Evolutionary conservation across 2,329 filamentous ascomycete species (phyloP).

Genomic region (Hymenoscyphus occultus): DNA sequence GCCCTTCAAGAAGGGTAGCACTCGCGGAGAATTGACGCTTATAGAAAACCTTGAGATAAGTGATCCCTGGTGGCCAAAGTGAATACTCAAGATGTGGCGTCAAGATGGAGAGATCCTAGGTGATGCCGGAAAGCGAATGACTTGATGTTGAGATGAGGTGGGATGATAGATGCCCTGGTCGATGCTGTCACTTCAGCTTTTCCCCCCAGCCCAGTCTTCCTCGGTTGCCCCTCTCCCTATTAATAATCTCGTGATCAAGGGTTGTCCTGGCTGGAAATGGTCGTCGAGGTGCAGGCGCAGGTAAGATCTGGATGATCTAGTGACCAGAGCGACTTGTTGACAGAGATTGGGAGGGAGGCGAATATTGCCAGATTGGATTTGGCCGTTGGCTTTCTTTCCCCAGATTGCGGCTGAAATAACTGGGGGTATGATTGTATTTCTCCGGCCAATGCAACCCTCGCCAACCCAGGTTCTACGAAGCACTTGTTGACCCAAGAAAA

Average conservation of each 20-base stretch:
- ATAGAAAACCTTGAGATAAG: not conserved
- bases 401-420: conserved; percentile 5
- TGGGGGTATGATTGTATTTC: not conserved
- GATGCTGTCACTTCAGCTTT: not conserved
- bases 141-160: conserved; percentile 4
- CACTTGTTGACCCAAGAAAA: not conserved
- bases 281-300: conserved; percentile 1
- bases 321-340: not conserved
- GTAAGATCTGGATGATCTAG: not conserved
- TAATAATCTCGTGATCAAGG: not conserved
- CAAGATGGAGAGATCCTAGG: conserved; percentile 3
- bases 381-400: not conserved
- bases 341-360: not conserved
- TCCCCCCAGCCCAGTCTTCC: not conserved
- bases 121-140: conserved; percentile 3
- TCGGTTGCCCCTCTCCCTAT: not conserved
- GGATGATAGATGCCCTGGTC: conserved; percentile 1
- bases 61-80: not conserved
- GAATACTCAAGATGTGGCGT: not conserved
- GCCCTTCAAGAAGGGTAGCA: not conserved
- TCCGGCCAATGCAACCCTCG: not conserved
- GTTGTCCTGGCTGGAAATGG: not conserved
- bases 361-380: not conserved
- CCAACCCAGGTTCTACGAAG: not conserved
- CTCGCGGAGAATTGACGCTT: not conserved